Evolutionary conservation across 176 grass and related monocot species (phyloP), one percentile per base, ranked within the genome.

Genomic region (Triticum turgidum): DNA sequence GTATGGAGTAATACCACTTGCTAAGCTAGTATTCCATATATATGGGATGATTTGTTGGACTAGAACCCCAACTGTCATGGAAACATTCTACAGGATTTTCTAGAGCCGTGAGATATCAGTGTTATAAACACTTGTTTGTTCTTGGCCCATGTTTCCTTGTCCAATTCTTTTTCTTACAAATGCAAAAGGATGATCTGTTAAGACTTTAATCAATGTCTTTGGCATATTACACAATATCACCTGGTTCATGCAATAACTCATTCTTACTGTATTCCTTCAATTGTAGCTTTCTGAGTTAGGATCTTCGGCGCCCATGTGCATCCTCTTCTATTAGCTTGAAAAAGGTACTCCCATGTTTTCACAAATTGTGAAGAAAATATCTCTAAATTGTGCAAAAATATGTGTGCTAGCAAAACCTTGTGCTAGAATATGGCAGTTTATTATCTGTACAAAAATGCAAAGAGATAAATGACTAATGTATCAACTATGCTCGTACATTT

Each of bases 281-380:
- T 54, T 76, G 73, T 54, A 76, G 73, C 25, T 76, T 76, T 76
- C 25, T 54, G 73, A 20, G 45, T 32, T 4, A 76, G 45, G 45
- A 32, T 54, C 30, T 76, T 76, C 9, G 25, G 39, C 7, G 4
- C 25, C 44, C 47, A 27, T 54, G 47, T 52, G 45, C 15, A 76
- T 76, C 45, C 25, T 51, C 61, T 25, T 24, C 73, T 76, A 33
- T 54, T 76, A 76, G 73, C 73, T 17, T 76, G 73, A 76, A 76
- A 76, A 76, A 52, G 45, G 73, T 54, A 54, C 44, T 76, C 25
- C 27, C 45, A 76, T 45, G 29, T 54, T 76, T 54, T 47, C 8
- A 54, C 44, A 30, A 76, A 20, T 52, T 27, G 27, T 27, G 14
- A 76, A 52, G 30, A 29, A 49, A 49, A 51, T 10, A 51, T 51